Conservation (phyloP, 2,329 filamentous ascomycete genomes). For the Neofusicoccum cordaticola region DNA sequence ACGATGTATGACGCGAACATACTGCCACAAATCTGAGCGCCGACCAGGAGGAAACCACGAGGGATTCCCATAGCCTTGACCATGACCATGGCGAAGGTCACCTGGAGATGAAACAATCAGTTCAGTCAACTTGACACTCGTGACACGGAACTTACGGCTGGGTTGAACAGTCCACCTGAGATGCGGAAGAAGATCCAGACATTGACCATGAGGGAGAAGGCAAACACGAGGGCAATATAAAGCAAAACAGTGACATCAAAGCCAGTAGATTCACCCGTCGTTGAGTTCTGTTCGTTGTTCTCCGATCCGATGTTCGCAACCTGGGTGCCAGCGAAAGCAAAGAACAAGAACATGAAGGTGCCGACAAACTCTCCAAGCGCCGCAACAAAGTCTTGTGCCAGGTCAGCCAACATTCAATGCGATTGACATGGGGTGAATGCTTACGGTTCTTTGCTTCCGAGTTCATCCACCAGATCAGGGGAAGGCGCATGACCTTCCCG, state of each 20-base stretch:
- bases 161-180: constrained; percentile 39
- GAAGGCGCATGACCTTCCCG: constrained; percentile 29
- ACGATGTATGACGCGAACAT: constrained; percentile 37
- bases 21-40: constrained; percentile 36
- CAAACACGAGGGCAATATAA: constrained; percentile 38
- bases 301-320: constrained; percentile 33
- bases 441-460: constrained; percentile 35
- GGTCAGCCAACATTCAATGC: background rate
- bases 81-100: constrained; percentile 37
- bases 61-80: constrained; percentile 27
- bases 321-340: constrained; percentile 38
- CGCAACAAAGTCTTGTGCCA: constrained; percentile 30
- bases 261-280: constrained; percentile 21
- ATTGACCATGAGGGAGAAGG: constrained; percentile 38
- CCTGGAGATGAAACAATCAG: constrained; percentile 21
- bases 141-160: constrained; percentile 30
- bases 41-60: constrained; percentile 32
- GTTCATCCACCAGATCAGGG: constrained; percentile 38
- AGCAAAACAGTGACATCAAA: constrained; percentile 29
- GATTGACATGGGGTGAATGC: background rate
- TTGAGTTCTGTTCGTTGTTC: constrained; percentile 22
- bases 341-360: constrained; percentile 42
- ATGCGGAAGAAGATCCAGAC: constrained; percentile 42
- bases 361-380: constrained; percentile 37
- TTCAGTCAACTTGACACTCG: no score